Base-by-base conservation (phyloP, 768 basidiomycete species). In the Leucogyrophana mollusca region DNA sequence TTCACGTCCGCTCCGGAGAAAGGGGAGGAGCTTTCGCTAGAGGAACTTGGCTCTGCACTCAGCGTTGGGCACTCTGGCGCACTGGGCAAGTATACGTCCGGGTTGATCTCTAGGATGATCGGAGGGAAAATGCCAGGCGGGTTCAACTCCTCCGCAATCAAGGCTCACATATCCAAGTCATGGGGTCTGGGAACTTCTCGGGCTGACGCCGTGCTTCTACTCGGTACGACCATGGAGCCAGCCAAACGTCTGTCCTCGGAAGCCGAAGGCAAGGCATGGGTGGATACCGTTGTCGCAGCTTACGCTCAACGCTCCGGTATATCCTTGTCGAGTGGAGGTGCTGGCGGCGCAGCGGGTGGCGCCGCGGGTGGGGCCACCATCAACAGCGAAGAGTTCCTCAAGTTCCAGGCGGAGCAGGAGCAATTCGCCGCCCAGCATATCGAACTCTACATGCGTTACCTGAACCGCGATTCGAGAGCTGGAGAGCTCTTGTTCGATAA, bases 101-200 rank as follows among this genome's bases (percentile, higher is more conserved):
- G 93, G 17, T 78, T 99, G 34, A 77, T 97, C 42, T 91, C 94
- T 22, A 90, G 96, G 46, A 78, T 97, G 62, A 77, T 97, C 42
- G 91, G 94, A 47, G 84, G 85, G 38, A 99, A 99, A 73, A 95
- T 99, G 91, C 96, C 96, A 24, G 96, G 96, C 64, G 95, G 95
- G 27, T 99, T 99, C 82, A 96, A 96, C 56, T 74, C 87, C 16
- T 90, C 94, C 6, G 80, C 90, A 9, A 93, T 94, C 66, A 94
- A 96, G 69, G 70, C 80, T 0, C 79, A 99, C 64, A 77, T 99
- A 22, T 79, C 83, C 30, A 98, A 97, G 76, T 80, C 80, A 21
- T 98, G 94, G 94, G 96, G 96, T 39, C 73, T 98, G n/a, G 96
- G 95, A 22, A 73, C 95, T 3, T 78, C 79, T 13, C 93, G 94